Evolutionary conservation across 768 basidiomycete species (phyloP).

Genomic region (Boletus fagicola): DNA sequence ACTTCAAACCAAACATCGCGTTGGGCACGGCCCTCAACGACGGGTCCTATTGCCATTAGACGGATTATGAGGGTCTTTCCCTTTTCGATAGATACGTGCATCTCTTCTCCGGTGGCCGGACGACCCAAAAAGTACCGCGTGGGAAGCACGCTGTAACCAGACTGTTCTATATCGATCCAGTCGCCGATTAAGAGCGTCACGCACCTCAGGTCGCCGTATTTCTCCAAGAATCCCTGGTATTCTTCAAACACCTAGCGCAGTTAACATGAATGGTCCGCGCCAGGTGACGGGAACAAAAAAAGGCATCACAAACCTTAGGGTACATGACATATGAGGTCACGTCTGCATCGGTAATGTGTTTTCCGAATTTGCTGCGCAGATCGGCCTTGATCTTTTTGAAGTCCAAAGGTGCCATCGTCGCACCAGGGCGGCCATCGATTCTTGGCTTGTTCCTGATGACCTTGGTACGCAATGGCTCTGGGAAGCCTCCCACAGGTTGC

Average conservation of each 20-base stretch:
- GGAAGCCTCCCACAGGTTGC: conserved; percentile 97
- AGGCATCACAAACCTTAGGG: conserved; percentile 68
- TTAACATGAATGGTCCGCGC: conserved; percentile 11
- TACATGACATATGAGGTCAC: conserved; percentile 98
- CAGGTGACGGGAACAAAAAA: conserved; percentile 3
- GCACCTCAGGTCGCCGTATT: conserved; percentile 92
- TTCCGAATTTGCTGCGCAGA: conserved; percentile 90
- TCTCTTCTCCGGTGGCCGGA: conserved; percentile 90
- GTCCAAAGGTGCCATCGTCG: conserved; percentile 82
- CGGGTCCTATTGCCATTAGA: conserved; percentile 91
- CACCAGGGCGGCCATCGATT: conserved; percentile 92
- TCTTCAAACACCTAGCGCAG: conserved; percentile 86
- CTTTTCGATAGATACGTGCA: conserved; percentile 93
- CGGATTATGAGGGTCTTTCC: conserved; percentile 97
- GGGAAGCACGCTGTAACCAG: conserved; percentile 72
- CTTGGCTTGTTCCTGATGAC: conserved; percentile 92
- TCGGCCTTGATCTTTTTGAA: conserved; percentile 97
- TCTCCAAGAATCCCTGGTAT: conserved; percentile 91
- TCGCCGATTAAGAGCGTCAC: conserved; percentile 21
- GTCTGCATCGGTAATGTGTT: conserved; percentile 90
- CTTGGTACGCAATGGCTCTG: conserved; percentile 87
- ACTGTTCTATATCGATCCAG: conserved; percentile 13
- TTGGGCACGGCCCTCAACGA: conserved; percentile 87
- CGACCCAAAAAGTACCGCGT: conserved; percentile 97
- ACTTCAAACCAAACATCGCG: conserved; percentile 99